phyloP scores from a whole-genome alignment of 1,139 yeast species.

The Candida sp. region DNA sequence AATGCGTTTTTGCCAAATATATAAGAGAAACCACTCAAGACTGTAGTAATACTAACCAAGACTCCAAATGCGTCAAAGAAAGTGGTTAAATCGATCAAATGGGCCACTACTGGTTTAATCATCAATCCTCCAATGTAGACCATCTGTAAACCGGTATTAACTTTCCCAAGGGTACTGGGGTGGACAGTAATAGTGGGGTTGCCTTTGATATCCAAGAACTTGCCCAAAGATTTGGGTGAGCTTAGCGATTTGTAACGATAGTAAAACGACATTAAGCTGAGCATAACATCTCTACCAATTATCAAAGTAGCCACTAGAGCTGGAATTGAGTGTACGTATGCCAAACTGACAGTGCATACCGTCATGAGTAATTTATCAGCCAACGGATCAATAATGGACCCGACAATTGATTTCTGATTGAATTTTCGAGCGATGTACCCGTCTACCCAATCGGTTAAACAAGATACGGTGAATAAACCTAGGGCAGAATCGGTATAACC shows the following conservation, averaged over 20 bases:
- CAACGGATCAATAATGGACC: constrained; percentile 90
- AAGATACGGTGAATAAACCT: constrained; percentile 74
- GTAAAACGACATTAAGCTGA: constrained; percentile 74
- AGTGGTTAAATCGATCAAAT: constrained; percentile 15
- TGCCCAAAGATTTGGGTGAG: constrained; percentile 64
- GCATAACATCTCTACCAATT: constrained; percentile 77
- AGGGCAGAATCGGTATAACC: constrained; percentile 64
- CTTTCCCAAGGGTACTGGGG: constrained; percentile 85
- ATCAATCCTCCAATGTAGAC: constrained; percentile 77
- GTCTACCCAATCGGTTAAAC: constrained; percentile 87
- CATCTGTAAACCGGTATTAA: constrained; percentile 93
- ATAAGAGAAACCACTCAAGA: constrained; percentile 77
- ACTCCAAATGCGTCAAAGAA: constrained; percentile 15
- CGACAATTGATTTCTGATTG: constrained; percentile 77
- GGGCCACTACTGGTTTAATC: constrained; percentile 55
- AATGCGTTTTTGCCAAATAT: constrained; percentile 67
- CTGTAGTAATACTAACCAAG: constrained; percentile 73
- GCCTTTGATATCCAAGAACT: constrained; percentile 55
- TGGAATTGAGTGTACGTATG: constrained; percentile 68
- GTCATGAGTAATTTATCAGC: constrained; percentile 95
- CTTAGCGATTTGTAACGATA: constrained; percentile 75
- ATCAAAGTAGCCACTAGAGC: constrained; percentile 66
- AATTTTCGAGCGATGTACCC: constrained; percentile 85
- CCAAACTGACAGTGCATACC: constrained; percentile 73
- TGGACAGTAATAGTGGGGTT: constrained; percentile 80